Evolutionary conservation across 306 rosid genomes (phyloP).

Genomic region (Lathyrus oleraceus): DNA sequence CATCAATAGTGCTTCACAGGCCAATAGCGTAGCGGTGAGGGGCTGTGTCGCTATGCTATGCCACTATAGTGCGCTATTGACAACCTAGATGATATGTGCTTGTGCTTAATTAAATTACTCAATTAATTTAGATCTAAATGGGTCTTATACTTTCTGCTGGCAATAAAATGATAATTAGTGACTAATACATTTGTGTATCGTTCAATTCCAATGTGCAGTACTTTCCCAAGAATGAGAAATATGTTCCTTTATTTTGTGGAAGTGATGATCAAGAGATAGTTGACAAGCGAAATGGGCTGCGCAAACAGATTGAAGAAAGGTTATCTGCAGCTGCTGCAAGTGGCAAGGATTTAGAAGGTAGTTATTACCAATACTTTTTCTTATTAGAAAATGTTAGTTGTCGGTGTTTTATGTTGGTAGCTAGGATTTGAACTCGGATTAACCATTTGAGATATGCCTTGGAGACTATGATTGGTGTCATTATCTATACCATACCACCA

Average conservation of each 20-base stretch:
- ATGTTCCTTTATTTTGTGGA: constrained; percentile 79
- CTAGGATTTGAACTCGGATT: background rate
- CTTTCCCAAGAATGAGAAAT: constrained; percentile 96
- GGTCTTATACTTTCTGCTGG: background rate
- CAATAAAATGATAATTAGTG: background rate
- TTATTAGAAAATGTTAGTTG: background rate
- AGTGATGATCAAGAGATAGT: constrained; percentile 61
- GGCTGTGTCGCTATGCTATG: no score
- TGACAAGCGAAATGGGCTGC: constrained; percentile 74
- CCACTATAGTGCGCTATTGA: no score
- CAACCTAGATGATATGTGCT: background rate
- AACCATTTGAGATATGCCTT: background rate
- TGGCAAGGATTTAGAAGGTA: constrained; percentile 99
- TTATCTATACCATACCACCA: background rate
- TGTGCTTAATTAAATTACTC: background rate
- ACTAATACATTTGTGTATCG: background rate
- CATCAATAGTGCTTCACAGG: no score
- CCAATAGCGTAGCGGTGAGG: no score
- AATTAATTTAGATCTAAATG: background rate
- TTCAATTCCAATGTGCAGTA: constrained; percentile 58
- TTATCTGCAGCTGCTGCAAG: constrained; percentile 79
- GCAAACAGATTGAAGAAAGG: constrained; percentile 82
- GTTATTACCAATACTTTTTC: constrained; percentile 33
- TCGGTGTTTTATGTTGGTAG: background rate
- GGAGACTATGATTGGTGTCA: background rate